These are phyloP conservation scores for Nannizzia gypsea DNA, from an alignment of 2,329 filamentous ascomycete genomes.

Conservation along the genomic window DNA sequence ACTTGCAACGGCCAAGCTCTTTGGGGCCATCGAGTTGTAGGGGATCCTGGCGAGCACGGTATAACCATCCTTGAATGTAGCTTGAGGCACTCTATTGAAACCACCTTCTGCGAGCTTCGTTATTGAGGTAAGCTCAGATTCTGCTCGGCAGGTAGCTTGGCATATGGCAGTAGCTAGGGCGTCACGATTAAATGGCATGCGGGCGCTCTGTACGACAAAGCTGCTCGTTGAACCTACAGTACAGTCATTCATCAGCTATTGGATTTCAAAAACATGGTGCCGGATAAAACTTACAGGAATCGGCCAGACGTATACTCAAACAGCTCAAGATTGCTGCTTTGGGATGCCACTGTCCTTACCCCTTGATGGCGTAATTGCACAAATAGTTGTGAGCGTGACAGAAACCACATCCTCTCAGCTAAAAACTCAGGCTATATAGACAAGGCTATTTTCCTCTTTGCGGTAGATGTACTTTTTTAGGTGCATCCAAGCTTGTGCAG, in stretches of 20 bases:
- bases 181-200: slow-evolving; percentile 9
- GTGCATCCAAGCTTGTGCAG: too few relatives aligned
- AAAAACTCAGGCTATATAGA: not conserved
- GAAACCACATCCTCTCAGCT: not conserved
- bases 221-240: slow-evolving; percentile 9
- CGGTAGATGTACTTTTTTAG: too few relatives aligned
- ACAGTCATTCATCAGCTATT: not conserved
- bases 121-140: slow-evolving; percentile 10
- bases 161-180: slow-evolving; percentile 5
- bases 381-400: too few relatives aligned
- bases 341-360: not conserved
- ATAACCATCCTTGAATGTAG: slow-evolving; percentile 19
- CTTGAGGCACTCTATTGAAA: slow-evolving; percentile 18
- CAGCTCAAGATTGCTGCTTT: slow-evolving; percentile 25
- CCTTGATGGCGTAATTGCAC: not conserved
- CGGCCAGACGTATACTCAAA: slow-evolving; percentile 2
- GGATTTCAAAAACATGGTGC: not conserved
- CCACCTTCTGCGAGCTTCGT: slow-evolving; percentile 19
- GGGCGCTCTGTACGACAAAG: slow-evolving; percentile 10
- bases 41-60: slow-evolving; percentile 17
- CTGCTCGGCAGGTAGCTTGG: not conserved
- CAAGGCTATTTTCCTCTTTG: slow-evolving; percentile 11
- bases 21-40: slow-evolving; percentile 15
- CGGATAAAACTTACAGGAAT: not conserved
- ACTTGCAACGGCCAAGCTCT: slow-evolving; percentile 17